Conservation (phyloP, 192 early-diverging fungal genomes). For the Backusella luteola region DNA sequence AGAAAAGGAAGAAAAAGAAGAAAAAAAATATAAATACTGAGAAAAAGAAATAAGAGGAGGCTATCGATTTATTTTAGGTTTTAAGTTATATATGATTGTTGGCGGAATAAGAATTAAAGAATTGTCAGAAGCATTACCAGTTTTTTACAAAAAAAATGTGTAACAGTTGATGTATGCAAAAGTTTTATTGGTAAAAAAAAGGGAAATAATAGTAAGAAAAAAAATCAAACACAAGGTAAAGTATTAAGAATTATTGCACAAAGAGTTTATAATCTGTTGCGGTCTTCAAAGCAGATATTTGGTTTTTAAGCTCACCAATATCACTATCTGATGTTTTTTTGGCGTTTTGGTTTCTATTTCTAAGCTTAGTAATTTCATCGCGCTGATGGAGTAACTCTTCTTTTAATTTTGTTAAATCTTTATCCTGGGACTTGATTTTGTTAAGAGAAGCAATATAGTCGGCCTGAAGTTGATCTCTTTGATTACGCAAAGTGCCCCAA, state of each 20-base stretch:
- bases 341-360: slow-evolving; percentile 23
- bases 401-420: slow-evolving; percentile 59
- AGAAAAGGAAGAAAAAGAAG: background rate
- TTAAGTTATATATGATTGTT: background rate
- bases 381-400: slow-evolving; percentile 54
- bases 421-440: slow-evolving; percentile 63
- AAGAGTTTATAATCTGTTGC: slow-evolving; percentile 6
- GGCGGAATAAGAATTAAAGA: background rate
- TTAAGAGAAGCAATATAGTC: slow-evolving; percentile 56
- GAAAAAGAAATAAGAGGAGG: background rate
- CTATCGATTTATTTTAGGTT: background rate
- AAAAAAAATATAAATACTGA: background rate
- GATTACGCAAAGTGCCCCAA: slow-evolving; percentile 54
- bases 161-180: background rate
- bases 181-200: slow-evolving; percentile 6
- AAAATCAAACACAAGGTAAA: slow-evolving; percentile 1
- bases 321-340: slow-evolving; percentile 53
- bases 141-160: slow-evolving; percentile 3
- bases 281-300: slow-evolving; percentile 69
- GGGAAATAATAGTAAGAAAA: background rate
- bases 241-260: slow-evolving; percentile 6
- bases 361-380: slow-evolving; percentile 65
- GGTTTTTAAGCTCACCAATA: slow-evolving; percentile 65
- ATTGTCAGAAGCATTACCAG: background rate
- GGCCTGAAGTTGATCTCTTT: slow-evolving; percentile 57